Percentiles rank a stretch among this genome's conserved stretches.
Evolutionary conservation across 495 filamentous ascomycete genomes (phyloP).

Genomic region (Penicillium soppii): DNA sequence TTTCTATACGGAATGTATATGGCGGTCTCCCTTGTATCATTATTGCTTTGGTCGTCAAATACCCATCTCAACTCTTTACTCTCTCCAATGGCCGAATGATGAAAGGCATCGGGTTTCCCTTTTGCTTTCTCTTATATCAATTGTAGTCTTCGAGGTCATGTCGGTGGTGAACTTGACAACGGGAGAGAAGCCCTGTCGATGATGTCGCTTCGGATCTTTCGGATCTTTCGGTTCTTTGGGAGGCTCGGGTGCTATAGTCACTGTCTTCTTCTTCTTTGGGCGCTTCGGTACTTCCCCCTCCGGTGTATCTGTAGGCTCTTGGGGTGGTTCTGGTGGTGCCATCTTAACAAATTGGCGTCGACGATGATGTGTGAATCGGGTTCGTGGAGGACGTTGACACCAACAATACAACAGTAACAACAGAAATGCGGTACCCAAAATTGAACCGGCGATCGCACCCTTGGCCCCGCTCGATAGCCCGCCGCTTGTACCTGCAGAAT

Average conservation of each 20-base stretch:
- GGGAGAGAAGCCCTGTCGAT: neutral
- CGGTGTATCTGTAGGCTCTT: neutral
- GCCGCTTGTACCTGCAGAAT: neutral
- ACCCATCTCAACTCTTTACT: neutral
- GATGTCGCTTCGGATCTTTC: neutral
- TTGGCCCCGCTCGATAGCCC: neutral
- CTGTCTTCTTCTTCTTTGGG: neutral
- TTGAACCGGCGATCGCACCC: neutral
- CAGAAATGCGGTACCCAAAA: neutral
- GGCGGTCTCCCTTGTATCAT: no score
- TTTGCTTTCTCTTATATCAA: neutral
- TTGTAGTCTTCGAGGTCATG: neutral
- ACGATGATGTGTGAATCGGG: neutral
- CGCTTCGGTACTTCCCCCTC: no score
- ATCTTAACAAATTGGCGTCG: neutral
- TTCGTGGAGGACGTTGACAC: neutral
- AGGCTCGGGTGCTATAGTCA: conserved; percentile 2
- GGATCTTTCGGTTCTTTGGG: neutral
- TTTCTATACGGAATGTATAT: no score
- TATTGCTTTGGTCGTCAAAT: no score
- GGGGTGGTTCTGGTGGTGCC: neutral
- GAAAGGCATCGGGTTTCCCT: neutral
- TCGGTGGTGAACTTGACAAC: neutral
- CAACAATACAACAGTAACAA: neutral
- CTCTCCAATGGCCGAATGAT: neutral